A percentile compares a stretch with the other conserved stretches of the same genome.
phyloP scores from a whole-genome alignment of 331 rosid genomes.

The Malus hybrid region DNA sequence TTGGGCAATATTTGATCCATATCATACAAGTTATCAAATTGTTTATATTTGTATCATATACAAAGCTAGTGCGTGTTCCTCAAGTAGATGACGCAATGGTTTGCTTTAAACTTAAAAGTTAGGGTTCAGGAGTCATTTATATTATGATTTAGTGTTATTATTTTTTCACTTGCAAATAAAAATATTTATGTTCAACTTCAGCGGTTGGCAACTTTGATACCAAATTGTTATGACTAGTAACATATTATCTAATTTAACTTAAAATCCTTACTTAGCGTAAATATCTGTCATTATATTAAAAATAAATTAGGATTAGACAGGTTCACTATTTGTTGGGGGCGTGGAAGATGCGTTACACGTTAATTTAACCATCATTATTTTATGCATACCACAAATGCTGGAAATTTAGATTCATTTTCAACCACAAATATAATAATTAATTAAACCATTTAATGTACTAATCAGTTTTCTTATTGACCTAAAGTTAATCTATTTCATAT shows the following conservation, averaged over 20 bases:
- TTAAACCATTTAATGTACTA: neutral
- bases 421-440: neutral
- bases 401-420: neutral
- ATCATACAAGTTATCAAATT: neutral
- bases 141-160: neutral
- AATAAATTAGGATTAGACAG: no score
- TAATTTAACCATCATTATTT: neutral
- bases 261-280: no score
- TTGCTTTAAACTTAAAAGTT: neutral
- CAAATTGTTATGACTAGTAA: neutral
- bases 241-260: no score
- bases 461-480: conserved; percentile 2
- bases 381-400: neutral
- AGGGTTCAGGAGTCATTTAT: neutral
- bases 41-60: neutral
- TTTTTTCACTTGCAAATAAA: no score
- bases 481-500: neutral
- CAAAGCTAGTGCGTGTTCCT: neutral
- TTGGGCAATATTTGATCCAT: neutral
- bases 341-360: neutral
- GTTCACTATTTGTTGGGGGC: no score
- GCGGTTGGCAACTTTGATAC: accelerated
- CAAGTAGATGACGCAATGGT: neutral
- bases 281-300: no score
- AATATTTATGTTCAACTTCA: accelerated